These are phyloP conservation scores for Wickerhamomyces mucosus DNA, from an alignment of 805 yeast genomes.

Conservation along the genomic window DNA sequence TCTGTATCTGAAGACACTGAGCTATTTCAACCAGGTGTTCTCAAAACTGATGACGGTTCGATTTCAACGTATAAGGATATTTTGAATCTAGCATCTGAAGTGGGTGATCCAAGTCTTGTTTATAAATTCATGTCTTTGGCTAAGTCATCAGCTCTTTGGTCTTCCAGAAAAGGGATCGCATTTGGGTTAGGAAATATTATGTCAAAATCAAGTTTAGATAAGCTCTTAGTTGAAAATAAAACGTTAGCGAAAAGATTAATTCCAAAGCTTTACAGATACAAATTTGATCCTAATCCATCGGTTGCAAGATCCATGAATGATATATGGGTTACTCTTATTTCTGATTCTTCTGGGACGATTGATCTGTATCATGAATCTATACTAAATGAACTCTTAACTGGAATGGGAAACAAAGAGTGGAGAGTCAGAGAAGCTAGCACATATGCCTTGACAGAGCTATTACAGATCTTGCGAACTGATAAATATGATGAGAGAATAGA, in stretches of 20 bases:
- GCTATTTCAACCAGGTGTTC: slow-evolving; percentile 72
- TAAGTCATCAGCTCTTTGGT: slow-evolving; percentile 81
- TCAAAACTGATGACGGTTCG: slow-evolving; percentile 77
- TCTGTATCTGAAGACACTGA: slow-evolving; percentile 71
- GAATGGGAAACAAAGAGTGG: slow-evolving; percentile 86
- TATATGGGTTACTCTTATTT: slow-evolving; percentile 71
- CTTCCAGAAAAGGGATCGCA: slow-evolving; percentile 88
- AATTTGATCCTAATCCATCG: slow-evolving; percentile 70
- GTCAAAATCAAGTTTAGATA: slow-evolving; percentile 66
- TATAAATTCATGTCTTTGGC: slow-evolving; percentile 93
- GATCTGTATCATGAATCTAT: slow-evolving; percentile 47
- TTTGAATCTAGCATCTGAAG: slow-evolving; percentile 80
- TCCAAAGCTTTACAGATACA: slow-evolving; percentile 76
- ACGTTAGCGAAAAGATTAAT: slow-evolving; percentile 51
- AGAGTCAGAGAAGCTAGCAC: slow-evolving; percentile 85
- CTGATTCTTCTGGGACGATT: slow-evolving; percentile 44
- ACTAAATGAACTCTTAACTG: slow-evolving; percentile 48
- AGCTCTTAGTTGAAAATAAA: slow-evolving; percentile 44
- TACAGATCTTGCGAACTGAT: slow-evolving; percentile 48
- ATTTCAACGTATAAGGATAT: slow-evolving; percentile 89
- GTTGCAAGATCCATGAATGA: slow-evolving; percentile 81
- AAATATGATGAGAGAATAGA: slow-evolving; percentile 44
- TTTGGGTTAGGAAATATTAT: slow-evolving; percentile 83
- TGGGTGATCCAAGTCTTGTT: slow-evolving; percentile 90
- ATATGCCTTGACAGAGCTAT: slow-evolving; percentile 55